Base-by-base conservation (phyloP, 257 asterid species). In the Solanum virginianum region DNA sequence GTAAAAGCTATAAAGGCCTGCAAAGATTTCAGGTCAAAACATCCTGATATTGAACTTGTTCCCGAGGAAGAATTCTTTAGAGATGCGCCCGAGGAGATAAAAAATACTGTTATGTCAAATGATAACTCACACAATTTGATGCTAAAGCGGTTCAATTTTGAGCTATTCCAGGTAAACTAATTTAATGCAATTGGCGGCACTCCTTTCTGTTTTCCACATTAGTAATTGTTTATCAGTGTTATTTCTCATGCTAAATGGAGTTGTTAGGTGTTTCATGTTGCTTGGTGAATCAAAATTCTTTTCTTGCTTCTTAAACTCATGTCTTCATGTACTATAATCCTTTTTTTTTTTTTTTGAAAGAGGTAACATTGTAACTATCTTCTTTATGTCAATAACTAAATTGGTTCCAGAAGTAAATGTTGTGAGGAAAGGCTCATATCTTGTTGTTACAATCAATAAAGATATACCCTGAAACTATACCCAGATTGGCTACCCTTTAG, bases 1-100 rank as follows among this genome's bases (percentile, higher is more conserved):
- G 91, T 92, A 63, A 97, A 95, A 94, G 99, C 99, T 26, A 93
- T 97, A 68, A 97, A 95, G 84, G 98, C 98, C 85, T 97, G 98
- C 96, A 94, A 93, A 83, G 98, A 94, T 87, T 97, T 97, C 85
- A 97, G 90, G 91, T 92, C 98, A n/a, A 97, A 94, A 83, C 94
- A 91, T 88, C 91, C 97, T 85, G 95, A 92, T 88, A 94, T 97
- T 86, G 94, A 95, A 86, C 98, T 97, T 82, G 97, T 93, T 63
- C 95, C 98, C 0, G 98, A 95, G 91, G 97, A 95, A 89, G 98
- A 97, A 51, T 97, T 95, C 90, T 83, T 90, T 59, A 88, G 89
- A 87, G 96, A 92, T 91, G 98, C 97, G 77, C 94, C 98, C 0
- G 95, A 92, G 74, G 97, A 93, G 45, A 97, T 94, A 74, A 95